Conservation (phyloP, 345 rosid genomes). For the Erucastrum elatum region DNA sequence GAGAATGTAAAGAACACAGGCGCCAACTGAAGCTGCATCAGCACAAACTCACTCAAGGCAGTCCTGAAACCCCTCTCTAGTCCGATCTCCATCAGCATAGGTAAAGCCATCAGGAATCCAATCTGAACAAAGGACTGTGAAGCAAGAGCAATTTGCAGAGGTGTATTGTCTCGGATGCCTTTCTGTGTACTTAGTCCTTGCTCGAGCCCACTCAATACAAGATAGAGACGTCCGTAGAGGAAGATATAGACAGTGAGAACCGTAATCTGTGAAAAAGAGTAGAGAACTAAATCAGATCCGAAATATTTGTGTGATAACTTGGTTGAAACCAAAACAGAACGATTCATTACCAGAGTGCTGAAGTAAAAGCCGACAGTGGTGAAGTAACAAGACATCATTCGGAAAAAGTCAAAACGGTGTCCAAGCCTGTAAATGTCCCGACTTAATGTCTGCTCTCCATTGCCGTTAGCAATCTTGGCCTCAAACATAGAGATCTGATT, state of each 20-base stretch:
- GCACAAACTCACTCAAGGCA: constrained; percentile 87
- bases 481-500: constrained; percentile 99
- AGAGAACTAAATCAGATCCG: constrained; percentile 6
- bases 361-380: constrained; percentile 98
- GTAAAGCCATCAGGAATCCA: constrained; percentile 92
- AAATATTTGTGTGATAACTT: neutral
- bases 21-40: constrained; percentile 95
- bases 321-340: constrained; percentile 1
- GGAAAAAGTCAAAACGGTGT: constrained; percentile 96
- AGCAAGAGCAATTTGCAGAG: constrained; percentile 98
- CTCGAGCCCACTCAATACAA: constrained; percentile 96
- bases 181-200: constrained; percentile 65
- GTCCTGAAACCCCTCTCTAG: constrained; percentile 94
- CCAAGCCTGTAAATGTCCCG: constrained; percentile 97
- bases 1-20: constrained; percentile 98
- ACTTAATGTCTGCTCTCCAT: constrained; percentile 97
- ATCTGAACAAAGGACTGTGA: constrained; percentile 98
- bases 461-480: constrained; percentile 98
- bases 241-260: constrained; percentile 96
- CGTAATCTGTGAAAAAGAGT: constrained; percentile 65
- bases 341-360: constrained; percentile 74
- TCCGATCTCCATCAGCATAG: constrained; percentile 99
- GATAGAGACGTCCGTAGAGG: constrained; percentile 98
- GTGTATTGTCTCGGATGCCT: constrained; percentile 85
- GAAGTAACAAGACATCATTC: constrained; percentile 98